Evolutionary conservation across 2,329 filamentous ascomycete species (phyloP).

Genomic region (Beauveria rudraprayagi): DNA sequence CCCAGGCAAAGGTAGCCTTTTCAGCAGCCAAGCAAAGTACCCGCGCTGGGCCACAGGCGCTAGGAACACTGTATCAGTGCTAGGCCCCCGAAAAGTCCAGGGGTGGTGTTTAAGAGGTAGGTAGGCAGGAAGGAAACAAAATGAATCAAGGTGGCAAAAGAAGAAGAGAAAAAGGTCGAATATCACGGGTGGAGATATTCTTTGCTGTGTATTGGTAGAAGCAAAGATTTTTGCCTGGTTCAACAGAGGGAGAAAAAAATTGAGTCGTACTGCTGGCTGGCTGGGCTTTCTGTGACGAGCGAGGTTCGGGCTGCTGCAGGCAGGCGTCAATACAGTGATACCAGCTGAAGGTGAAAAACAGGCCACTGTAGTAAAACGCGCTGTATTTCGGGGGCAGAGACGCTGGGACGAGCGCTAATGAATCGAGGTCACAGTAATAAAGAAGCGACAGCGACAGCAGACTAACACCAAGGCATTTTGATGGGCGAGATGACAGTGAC

Average conservation of each 20-base stretch:
- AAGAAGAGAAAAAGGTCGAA: not conserved
- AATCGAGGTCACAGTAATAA: not conserved
- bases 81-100: not conserved
- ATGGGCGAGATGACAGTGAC: slow-evolving; percentile 1
- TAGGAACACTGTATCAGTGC: not conserved
- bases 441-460: not conserved
- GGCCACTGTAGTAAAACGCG: not conserved
- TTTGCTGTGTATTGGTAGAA: not conserved
- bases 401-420: not conserved
- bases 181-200: not conserved
- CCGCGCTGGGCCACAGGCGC: not conserved
- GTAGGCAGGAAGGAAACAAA: not conserved
- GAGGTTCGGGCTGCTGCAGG: not conserved
- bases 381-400: not conserved
- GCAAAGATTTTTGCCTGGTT: not conserved
- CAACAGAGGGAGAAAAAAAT: not conserved
- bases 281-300: not conserved
- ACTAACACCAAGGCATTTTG: not conserved
- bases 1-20: not conserved
- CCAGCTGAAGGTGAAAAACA: not conserved
- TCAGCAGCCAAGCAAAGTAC: not conserved
- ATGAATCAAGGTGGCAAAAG: not conserved
- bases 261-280: not conserved
- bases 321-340: not conserved
- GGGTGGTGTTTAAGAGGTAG: not conserved